Evolutionary conservation across 441 rosid species (phyloP), one percentile per base, ranked within the genome.

Genomic region (Daphne laureola): DNA sequence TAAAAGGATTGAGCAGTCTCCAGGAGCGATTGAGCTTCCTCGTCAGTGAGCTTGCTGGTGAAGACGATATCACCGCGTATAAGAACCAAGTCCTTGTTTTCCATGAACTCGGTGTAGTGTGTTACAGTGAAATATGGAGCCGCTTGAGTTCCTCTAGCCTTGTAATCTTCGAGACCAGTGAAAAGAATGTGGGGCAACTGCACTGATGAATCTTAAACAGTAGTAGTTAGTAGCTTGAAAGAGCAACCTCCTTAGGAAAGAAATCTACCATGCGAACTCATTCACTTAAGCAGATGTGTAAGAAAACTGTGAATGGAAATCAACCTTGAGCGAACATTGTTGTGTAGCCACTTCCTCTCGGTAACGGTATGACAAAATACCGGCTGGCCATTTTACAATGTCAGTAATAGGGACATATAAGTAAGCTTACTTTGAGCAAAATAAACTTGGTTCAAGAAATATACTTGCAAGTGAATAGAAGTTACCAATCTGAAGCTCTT

Each of bases 101-200:
- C 92, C 14, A 80, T 72, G 35, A 92, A 81, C 42, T 92, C 96
- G 0, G 80, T 81, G 80, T 88, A 92, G 57, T 75, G 86, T 0
- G 86, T 43, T 31, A 64, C 67, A 0, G 86, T 81, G 57, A 81
- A 65, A 71, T 86, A 89, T 7, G 94, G 98, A 64, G 98, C 54
- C 0, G 96, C 92, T 74, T 88, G 90, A 61, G 96, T 81, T 74
- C 98, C 96, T 68, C 89, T 82, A 43, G 90, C 93, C 71, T 82
- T 92, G 79, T 92, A 92, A 76, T 92, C 98, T 78, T 88, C 98
- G 13, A 89, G 96, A 57, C 98, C 85, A 1, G 96, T 92, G 71
- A 88, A 86, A 66, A 86, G 57, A 49, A 92, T 79, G 79, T 92
- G 85, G 5, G 96, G 96, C 78, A 83, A 74, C 64, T 89, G 81